Evolutionary conservation across 371 early-diverging fungal species (phyloP).

Genomic region (Dinochytrium kinnereticum): DNA sequence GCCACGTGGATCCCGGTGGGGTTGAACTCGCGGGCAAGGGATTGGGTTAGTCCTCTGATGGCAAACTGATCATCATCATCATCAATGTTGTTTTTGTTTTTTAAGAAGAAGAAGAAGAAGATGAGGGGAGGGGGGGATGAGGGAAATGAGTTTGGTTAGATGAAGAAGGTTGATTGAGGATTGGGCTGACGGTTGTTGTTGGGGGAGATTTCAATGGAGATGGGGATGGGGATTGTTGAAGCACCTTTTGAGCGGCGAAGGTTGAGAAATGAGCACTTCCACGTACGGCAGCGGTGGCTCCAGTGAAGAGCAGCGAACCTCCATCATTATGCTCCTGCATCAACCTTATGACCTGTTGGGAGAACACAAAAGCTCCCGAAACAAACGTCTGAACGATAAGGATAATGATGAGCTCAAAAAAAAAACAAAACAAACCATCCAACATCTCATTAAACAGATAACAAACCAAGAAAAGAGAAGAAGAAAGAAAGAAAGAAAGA

Average conservation of each 20-base stretch:
- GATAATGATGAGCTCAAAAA: background rate
- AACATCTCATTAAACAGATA: no score
- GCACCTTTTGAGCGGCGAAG: slow-evolving; percentile 42
- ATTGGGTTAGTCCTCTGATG: slow-evolving; percentile 39
- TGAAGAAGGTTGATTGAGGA: no score
- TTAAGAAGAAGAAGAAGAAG: no score
- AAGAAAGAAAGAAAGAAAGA: no score
- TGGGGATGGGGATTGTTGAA: no score
- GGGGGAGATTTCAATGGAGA: no score
- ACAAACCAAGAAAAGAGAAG: background rate
- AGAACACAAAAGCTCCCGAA: slow-evolving; percentile 10
- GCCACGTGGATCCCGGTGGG: slow-evolving; percentile 50
- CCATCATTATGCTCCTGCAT: slow-evolving; percentile 16
- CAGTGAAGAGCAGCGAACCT: slow-evolving; percentile 45
- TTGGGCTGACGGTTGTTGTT: no score
- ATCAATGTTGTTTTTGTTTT: no score
- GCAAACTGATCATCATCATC: slow-evolving; percentile 20
- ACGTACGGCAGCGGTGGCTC: slow-evolving; percentile 45
- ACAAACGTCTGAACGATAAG: background rate
- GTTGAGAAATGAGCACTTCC: slow-evolving; percentile 39
- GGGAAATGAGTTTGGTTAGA: no score
- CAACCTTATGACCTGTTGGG: background rate
- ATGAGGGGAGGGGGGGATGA: no score
- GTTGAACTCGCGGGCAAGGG: slow-evolving; percentile 45
- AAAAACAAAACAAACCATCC: background rate